phyloP scores from a whole-genome alignment of 2,329 filamentous ascomycete genomes.

The Chaetomium sp. region DNA sequence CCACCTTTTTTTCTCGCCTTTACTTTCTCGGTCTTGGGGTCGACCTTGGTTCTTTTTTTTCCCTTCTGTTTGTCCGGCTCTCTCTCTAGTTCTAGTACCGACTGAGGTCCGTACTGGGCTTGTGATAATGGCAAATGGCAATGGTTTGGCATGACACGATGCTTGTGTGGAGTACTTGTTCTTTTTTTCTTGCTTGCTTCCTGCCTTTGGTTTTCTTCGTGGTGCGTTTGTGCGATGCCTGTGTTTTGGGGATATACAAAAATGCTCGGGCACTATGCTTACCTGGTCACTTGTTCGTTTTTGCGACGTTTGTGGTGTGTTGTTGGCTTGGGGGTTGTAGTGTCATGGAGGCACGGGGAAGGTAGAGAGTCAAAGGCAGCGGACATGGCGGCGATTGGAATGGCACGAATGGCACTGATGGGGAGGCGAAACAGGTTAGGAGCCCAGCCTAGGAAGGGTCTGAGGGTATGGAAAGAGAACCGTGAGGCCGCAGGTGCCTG shows the following conservation, averaged over 20 bases:
- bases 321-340: background rate
- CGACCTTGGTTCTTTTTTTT: background rate
- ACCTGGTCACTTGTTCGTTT: background rate
- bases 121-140: slow-evolving; percentile 12
- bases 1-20: background rate
- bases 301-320: background rate
- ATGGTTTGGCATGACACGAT: slow-evolving; percentile 5
- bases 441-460: background rate
- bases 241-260: slow-evolving; percentile 1
- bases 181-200: background rate
- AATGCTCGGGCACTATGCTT: background rate
- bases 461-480: background rate
- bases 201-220: background rate
- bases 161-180: background rate
- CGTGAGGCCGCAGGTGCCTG: too few species aligned
- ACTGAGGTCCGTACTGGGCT: background rate
- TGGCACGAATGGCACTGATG: too few species aligned
- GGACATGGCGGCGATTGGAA: background rate
- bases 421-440: too few species aligned
- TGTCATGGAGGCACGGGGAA: background rate
- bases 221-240: background rate
- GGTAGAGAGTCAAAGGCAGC: background rate
- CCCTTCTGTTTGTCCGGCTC: background rate
- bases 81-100: background rate
- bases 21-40: background rate